Conservation (phyloP, 2,329 filamentous ascomycete genomes). For the Calonectria naviculata region DNA sequence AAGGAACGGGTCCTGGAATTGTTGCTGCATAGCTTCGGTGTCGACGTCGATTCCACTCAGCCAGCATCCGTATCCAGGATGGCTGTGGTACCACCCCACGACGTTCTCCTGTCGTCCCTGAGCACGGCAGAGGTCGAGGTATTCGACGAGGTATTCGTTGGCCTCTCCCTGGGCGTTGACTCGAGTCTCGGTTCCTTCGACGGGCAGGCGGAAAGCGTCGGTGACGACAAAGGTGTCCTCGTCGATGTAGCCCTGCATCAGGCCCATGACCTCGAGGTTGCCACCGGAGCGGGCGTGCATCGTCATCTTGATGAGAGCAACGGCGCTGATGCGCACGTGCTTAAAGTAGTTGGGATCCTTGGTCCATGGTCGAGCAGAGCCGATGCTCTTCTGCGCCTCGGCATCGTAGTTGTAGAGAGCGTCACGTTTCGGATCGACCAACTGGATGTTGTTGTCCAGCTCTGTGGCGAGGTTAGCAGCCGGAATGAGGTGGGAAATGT, state of each 20-base stretch:
- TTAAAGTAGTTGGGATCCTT: constrained; percentile 90
- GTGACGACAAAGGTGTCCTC: constrained; percentile 90
- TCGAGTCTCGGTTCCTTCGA: constrained; percentile 97
- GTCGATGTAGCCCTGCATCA: constrained; percentile 96
- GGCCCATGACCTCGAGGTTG: constrained; percentile 92
- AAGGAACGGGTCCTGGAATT: constrained; percentile 89
- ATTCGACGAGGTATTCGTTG: constrained; percentile 96
- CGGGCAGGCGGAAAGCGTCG: constrained; percentile 91
- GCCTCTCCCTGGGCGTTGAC: constrained; percentile 97
- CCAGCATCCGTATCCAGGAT: constrained; percentile 99
- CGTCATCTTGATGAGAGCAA: constrained; percentile 97
- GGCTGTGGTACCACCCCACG: constrained; percentile 98
- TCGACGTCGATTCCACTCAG: constrained; percentile 94
- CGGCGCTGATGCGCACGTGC: constrained; percentile 89
- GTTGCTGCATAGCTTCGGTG: constrained; percentile 88
- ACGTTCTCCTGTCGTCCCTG: constrained; percentile 87
- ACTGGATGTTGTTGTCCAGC: constrained; percentile 85
- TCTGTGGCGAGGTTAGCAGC: constrained; percentile 62
- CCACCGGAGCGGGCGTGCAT: constrained; percentile 99
- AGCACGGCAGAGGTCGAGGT: constrained; percentile 80
- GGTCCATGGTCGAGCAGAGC: constrained; percentile 77
- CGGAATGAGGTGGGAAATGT: no score
- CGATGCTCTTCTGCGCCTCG: constrained; percentile 74
- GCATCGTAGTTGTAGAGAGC: constrained; percentile 89
- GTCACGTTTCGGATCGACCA: constrained; percentile 89